These are phyloP conservation scores for Telfairia occidentalis DNA, from an alignment of 331 rosid species.

Conservation along the genomic window DNA sequence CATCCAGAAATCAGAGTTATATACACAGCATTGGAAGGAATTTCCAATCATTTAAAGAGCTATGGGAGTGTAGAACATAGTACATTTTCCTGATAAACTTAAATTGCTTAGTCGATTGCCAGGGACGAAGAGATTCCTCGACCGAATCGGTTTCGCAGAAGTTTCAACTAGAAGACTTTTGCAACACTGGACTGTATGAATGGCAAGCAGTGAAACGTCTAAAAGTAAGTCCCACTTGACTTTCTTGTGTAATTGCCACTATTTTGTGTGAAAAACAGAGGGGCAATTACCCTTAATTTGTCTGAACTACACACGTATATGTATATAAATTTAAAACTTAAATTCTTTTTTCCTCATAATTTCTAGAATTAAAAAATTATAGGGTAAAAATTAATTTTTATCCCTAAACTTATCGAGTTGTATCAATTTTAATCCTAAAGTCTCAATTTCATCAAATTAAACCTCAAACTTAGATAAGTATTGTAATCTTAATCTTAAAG, in stretches of 20 bases:
- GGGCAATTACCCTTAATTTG: not conserved
- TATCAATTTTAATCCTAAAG: too few relatives aligned
- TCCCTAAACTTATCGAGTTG: too few relatives aligned
- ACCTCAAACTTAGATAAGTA: too few relatives aligned
- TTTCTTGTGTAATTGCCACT: not conserved
- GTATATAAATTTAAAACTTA: not conserved
- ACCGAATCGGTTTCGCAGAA: not conserved
- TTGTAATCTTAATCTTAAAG: too few relatives aligned
- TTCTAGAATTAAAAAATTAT: not conserved
- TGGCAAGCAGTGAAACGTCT: not conserved
- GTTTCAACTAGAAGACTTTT: not conserved
- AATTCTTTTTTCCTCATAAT: not conserved
- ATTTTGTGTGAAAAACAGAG: not conserved
- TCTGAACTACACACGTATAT: not conserved
- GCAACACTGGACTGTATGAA: not conserved
- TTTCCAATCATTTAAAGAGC: slow-evolving; percentile 12
- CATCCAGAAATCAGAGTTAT: slow-evolving; percentile 20
- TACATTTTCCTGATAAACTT: not conserved
- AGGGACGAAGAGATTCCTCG: not conserved
- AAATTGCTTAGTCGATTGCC: not conserved
- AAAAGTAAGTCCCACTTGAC: not conserved
- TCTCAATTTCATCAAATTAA: too few relatives aligned
- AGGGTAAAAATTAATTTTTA: too few relatives aligned
- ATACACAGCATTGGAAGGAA: slow-evolving; percentile 15
- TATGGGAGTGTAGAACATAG: not conserved